These are phyloP conservation scores for Acanthochlamys bracteata DNA, from an alignment of 106 monocot species.

Conservation along the genomic window DNA sequence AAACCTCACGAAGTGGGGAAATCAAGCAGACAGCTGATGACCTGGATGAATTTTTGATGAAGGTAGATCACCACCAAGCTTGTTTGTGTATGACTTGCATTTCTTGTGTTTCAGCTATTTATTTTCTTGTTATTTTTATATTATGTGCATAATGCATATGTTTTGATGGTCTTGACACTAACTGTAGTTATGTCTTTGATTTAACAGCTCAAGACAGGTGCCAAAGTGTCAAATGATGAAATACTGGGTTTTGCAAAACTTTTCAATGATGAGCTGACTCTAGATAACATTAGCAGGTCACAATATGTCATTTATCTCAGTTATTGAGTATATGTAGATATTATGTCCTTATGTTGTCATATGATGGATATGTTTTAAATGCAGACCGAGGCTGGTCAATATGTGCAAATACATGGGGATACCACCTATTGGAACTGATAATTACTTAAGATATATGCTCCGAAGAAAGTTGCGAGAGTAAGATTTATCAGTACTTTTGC, in stretches of 20 bases:
- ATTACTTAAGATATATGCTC: slow-evolving; percentile 82
- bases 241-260: slow-evolving; percentile 88
- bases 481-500: too few species aligned
- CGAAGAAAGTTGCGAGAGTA: slow-evolving; percentile 39
- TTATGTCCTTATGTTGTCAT: too few species aligned
- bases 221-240: slow-evolving; percentile 85
- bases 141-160: too few species aligned
- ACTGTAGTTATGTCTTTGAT: too few species aligned
- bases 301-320: slow-evolving; percentile 1
- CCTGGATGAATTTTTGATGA: slow-evolving; percentile 88
- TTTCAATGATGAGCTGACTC: slow-evolving; percentile 93
- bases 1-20: slow-evolving; percentile 79
- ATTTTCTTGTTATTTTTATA: too few species aligned
- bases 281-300: slow-evolving; percentile 97
- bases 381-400: slow-evolving; percentile 86
- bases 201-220: slow-evolving; percentile 78
- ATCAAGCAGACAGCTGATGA: slow-evolving; percentile 91
- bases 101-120: too few species aligned
- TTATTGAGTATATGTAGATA: background rate
- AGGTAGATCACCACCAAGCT: slow-evolving; percentile 41
- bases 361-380: slow-evolving; percentile 9
- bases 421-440: slow-evolving; percentile 78
- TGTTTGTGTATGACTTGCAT: too few species aligned
- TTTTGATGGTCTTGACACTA: too few species aligned
- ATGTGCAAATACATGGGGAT: slow-evolving; percentile 99